Evolutionary conservation across 139 green algal genomes (phyloP).

Genomic region (Micractinium conductrix): DNA sequence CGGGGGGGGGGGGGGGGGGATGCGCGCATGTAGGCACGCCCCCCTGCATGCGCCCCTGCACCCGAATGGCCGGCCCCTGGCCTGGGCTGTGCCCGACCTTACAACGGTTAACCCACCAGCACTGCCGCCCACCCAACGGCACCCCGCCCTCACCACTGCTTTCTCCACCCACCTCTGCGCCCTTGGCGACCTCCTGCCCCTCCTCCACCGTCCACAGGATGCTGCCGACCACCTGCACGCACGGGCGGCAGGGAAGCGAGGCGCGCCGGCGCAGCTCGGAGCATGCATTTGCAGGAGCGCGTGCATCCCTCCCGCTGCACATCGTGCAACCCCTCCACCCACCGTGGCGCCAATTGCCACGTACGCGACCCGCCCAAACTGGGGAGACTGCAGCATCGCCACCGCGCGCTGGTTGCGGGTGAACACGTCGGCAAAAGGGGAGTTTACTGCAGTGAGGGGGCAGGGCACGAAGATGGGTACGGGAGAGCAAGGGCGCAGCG

Average conservation of each 20-base stretch:
- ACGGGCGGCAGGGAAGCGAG: no score
- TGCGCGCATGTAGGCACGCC: no score
- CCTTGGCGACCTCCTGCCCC: conserved; percentile 35
- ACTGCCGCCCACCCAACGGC: neutral
- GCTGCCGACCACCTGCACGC: conserved; percentile 41
- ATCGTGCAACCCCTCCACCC: no score
- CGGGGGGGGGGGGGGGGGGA: no score
- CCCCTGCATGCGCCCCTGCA: no score
- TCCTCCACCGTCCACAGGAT: conserved; percentile 44
- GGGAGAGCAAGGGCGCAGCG: neutral
- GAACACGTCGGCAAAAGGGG: conserved; percentile 53
- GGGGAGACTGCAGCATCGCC: conserved; percentile 29
- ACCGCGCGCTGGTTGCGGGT: conserved; percentile 62
- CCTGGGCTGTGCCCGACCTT: no score
- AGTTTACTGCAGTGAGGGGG: conserved; percentile 55
- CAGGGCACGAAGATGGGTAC: neutral
- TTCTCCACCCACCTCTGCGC: conserved; percentile 49
- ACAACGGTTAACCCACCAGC: no score
- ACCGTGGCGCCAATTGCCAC: conserved; percentile 56
- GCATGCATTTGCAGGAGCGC: no score
- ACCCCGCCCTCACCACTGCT: neutral
- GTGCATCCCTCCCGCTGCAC: no score
- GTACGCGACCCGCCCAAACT: conserved; percentile 54
- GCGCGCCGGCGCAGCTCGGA: no score
- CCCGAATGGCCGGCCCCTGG: no score